Evolutionary conservation across 2,329 filamentous ascomycete species (phyloP), one percentile per base, ranked within the genome.

Genomic region (Beauveria sp.): DNA sequence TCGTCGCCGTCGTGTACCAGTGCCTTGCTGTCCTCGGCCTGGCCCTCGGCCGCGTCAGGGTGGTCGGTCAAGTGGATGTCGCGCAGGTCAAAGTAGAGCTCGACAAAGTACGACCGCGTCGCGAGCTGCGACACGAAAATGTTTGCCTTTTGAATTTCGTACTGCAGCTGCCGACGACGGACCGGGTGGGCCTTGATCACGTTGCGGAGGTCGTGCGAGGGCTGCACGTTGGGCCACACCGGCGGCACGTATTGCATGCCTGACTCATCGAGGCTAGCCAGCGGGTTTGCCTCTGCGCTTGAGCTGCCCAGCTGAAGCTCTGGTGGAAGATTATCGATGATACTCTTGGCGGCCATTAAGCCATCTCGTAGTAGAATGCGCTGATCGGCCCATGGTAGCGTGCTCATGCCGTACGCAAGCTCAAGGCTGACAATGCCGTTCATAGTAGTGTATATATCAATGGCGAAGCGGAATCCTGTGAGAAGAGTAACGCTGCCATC

Each of bases 111-210:
- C 0, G 90, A 93, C 26, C 92, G 83, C 0, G 91, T 96, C 2
- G 87, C 86, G 10, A 96, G 78, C 68, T 92, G 88, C 6, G 88
- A 93, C 2, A 87, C 86, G 70, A 93, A 91, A 45, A 96, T 90
- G 71, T 96, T 96, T 7, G 91, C 90, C 71, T 96, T 96, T 71
- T 96, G 91, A 34, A 96, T 95, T 74, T 96, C 92, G 66, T 87
- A 91, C 70, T 95, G 90, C 5, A 92, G 72, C 60, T 81, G 77
- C 1, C 84, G 79, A 2, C 83, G 79, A 3, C 79, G 77, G 28
- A 75, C 70, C 1, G 81, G 79, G 28, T 84, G 75, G 22, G 75
- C 73, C 59, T 79, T 78, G 62, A 84, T 76, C 8, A 77, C 72
- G 45, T 77, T 78, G 47, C 81, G 79, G 18, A 83, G 68, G 64